Base-by-base conservation (phyloP, 2,329 filamentous ascomycete genomes). In the Falciphora oryzae region DNA sequence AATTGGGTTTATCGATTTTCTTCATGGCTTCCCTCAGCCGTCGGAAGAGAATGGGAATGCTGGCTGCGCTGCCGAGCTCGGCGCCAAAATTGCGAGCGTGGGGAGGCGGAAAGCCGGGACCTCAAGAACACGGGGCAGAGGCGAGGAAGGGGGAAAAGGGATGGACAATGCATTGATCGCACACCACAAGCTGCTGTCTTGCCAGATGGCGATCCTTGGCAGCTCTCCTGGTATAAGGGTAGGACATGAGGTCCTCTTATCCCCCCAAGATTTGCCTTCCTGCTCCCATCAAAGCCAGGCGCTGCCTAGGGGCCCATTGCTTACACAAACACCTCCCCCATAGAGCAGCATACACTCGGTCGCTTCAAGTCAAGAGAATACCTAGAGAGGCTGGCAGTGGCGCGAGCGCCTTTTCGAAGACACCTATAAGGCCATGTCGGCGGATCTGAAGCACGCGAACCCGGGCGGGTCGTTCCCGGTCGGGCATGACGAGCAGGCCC, bases 401-500 rank as follows among this genome's bases (percentile, higher is more conserved):
- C 14, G 14, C 35, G 35, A 38, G 35, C 35, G 35, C 14, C 35
- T 38, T 18, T 38, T 5, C 35, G 35, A 38, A 38, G 35, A 38
- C 35, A 38, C 14, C 35, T 13, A 16, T 2, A 11, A 38, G 13
- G 56, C 56, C n/a, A 57, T 57, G 56, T 57, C 56, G n/a, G 56
- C 8, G 8, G n/a, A 57, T 28, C 10, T 32, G n/a, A 59, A 59
- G 58, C 22, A 59, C 58, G 29, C 22, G 22, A 28, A 28, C 25
- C n/a, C 25, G 16, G 59, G 25, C 31, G 32, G 29, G 14, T 14
- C 25, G 28, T 22, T 14, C 4, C 28, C 59, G 13, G 32, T 14
- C 28, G 32, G 29, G 7, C 2, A 61, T 18, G 75, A 77, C 66
- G 74, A 76, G 65, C 71, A 73, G 56, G 66, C 67, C 5, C 70